Evolutionary conservation across 164 flowering plant genomes (phyloP).

Genomic region (Nymphaea thermarum): DNA sequence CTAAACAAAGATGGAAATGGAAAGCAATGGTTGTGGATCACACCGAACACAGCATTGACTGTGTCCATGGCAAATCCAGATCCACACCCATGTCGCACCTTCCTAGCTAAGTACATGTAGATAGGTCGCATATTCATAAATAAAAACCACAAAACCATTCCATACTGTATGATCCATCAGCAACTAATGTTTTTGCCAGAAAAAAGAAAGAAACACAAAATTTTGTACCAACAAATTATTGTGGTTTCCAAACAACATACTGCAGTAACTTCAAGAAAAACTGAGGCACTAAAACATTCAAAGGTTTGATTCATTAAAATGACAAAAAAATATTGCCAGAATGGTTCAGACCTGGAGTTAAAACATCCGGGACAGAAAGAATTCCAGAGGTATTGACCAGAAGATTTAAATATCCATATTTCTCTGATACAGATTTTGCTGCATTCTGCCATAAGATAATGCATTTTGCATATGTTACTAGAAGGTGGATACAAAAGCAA

Average conservation of each 20-base stretch:
- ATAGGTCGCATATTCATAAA: too few relatives aligned
- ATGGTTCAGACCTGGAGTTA: slow-evolving; percentile 68
- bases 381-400: slow-evolving; percentile 85
- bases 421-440: slow-evolving; percentile 43
- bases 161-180: background rate
- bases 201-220: background rate
- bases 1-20: too few relatives aligned
- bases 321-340: background rate
- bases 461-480: background rate
- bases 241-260: background rate
- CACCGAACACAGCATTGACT: too few relatives aligned
- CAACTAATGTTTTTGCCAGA: too few relatives aligned
- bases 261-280: background rate
- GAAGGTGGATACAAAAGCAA: background rate
- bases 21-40: too few relatives aligned
- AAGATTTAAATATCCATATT: slow-evolving; percentile 70
- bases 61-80: too few relatives aligned
- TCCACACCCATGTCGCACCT: too few relatives aligned
- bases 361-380: slow-evolving; percentile 68
- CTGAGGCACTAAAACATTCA: background rate
- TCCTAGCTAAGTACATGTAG: too few relatives aligned
- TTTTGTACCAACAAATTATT: background rate
- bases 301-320: background rate
- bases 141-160: too few relatives aligned
- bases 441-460: slow-evolving; percentile 42